Evolutionary conservation across 2,329 filamentous ascomycete genomes (phyloP), one percentile per base, ranked within the genome.

Genomic region (Paraconiothyrium brasiliense): DNA sequence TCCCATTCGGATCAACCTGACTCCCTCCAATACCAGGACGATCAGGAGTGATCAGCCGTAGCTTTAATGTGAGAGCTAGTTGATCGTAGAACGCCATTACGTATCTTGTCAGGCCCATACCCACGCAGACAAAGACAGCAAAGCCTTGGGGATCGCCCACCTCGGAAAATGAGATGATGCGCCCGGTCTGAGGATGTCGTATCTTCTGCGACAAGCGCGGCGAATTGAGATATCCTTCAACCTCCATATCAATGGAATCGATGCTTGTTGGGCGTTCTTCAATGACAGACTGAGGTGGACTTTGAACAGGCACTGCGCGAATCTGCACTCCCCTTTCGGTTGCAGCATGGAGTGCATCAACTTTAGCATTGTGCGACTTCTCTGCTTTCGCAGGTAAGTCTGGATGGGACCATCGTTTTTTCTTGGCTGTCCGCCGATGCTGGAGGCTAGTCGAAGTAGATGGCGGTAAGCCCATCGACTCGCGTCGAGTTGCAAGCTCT

Each of bases 21-120:
- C 94, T 97, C 72, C 93, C 94, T 51, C 95, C 95, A 16, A 99
- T 92, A 30, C 95, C 95, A 58, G 95, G 95, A 57, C 95, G 88
- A 78, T 99, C 95, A 6, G 94, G 91, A 0, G 95, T 98, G 67
- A 99, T 97, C 55, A 99, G 84, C 22, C 95, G 89, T 59, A 99
- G 81, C 76, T 93, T 95, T 61, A 99, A 82, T 0, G 94, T 97
- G 72, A 92, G 82, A 2, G 95, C 95, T 57, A 99, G 84, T 77
- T 99, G 95, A 76, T 99, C 95, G 75, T 98, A 99, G 76, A 99
- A 99, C 0, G 94, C 93, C 63, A 93, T 97, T 62, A 99, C 92
- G 76, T 95, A 99, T 78, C 95, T 88, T 11, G 95, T 99, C 71
- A 99, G 80, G 0, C 95, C 95, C 95, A 99, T 99, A 22, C 95